Evolutionary conservation across 805 yeast species (phyloP), one percentile per base, ranked within the genome.

Genomic region (Metschnikowia similis): DNA sequence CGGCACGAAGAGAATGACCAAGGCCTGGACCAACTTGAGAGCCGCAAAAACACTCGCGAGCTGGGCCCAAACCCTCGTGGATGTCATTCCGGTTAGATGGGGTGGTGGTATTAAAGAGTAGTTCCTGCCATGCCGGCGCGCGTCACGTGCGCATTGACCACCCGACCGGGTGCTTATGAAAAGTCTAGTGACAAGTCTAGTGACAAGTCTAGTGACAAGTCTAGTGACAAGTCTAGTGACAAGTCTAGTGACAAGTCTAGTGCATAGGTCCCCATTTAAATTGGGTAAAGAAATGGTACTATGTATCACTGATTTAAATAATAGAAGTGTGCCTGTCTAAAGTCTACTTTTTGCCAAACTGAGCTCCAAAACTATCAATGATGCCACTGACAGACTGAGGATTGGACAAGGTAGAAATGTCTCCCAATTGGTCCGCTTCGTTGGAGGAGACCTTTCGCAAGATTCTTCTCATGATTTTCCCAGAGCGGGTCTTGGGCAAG

Each of bases 381-480:
- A 86, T 72, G 50, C 84, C 85, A 36, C 77, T 80, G 40, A 86
- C 92, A 56, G 85, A 79, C 53, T 79, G 82, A 21, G 94, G 92
- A 65, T 87, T 86, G 45, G 90, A 82, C 64, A 86, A 78, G 13
- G 94, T 86, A 35, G 89, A 75, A 54, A 83, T 81, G 71, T 86
- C 94, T 56, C 94, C 94, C 62, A 86, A 75, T 70, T 84, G 89
- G 64, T 86, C 91, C 55, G 85, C 86, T 70, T 86, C 92, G 56
- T 82, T 77, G 43, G 89, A 84, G 45, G 84, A 72, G 53, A 86
- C 75, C 74, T 86, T 86, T 72, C 94, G 81, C 67, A 86, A 77
- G 63, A 86, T 85, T 74, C 94, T 80, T 80, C 94, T 83, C 94
- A 86, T 86, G 59, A 86, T 86, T 74, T 86, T 86, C 64, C 94